A percentile compares a stretch with the other conserved stretches of the same genome.
These are phyloP conservation scores for Cladophialophora carrionii DNA, from an alignment of 2,329 filamentous ascomycete genomes.

Conservation along the genomic window DNA sequence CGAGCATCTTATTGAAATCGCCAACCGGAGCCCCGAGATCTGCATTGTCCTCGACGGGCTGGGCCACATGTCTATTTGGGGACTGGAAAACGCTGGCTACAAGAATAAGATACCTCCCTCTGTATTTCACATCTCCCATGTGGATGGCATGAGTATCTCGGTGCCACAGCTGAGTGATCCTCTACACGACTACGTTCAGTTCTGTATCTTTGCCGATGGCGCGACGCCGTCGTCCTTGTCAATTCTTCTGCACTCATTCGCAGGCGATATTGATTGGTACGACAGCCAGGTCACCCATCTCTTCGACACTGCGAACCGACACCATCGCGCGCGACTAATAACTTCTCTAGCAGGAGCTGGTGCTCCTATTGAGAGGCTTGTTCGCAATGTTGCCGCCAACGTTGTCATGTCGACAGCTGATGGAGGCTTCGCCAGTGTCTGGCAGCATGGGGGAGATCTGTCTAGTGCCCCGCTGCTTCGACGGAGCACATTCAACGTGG, in stretches of 20 bases:
- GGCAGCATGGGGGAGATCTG: slow-evolving; percentile 62
- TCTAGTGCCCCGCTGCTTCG: slow-evolving; percentile 29
- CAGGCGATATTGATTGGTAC: slow-evolving; percentile 81
- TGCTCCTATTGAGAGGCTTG: slow-evolving; percentile 77
- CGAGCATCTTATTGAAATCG: slow-evolving; percentile 82
- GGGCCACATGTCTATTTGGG: slow-evolving; percentile 90
- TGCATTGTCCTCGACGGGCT: slow-evolving; percentile 82
- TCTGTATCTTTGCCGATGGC: slow-evolving; percentile 71
- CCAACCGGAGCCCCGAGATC: slow-evolving; percentile 82
- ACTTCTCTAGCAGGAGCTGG: slow-evolving; percentile 84
- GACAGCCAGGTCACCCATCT: slow-evolving; percentile 76
- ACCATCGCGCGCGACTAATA: slow-evolving; percentile 63
- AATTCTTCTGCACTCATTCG: slow-evolving; percentile 79
- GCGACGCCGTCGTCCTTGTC: slow-evolving; percentile 66
- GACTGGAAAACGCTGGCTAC: slow-evolving; percentile 80
- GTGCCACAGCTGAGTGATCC: slow-evolving; percentile 42
- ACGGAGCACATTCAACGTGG: slow-evolving; percentile 29
- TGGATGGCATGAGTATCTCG: slow-evolving; percentile 60
- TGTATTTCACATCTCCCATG: slow-evolving; percentile 84
- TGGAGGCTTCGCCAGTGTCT: slow-evolving; percentile 78
- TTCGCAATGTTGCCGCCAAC: slow-evolving; percentile 79
- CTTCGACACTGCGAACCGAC: slow-evolving; percentile 68
- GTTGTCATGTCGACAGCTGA: slow-evolving; percentile 80
- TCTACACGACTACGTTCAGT: slow-evolving; percentile 64
- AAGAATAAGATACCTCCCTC: slow-evolving; percentile 67